A percentile compares a stretch with the other conserved stretches of the same genome.
phyloP scores from a whole-genome alignment of 441 rosid genomes.

The Syzygium malaccense region DNA sequence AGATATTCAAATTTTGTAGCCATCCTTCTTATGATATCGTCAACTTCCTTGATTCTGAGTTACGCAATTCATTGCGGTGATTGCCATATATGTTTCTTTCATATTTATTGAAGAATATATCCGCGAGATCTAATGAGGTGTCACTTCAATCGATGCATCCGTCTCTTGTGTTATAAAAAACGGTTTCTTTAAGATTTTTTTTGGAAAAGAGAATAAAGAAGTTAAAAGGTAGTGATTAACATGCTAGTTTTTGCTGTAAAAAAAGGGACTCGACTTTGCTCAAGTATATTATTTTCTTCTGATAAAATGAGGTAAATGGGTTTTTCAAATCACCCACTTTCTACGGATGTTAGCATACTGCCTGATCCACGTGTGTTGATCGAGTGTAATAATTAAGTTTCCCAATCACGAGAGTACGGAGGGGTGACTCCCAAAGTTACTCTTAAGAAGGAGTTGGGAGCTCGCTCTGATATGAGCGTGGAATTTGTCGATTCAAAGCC shows the following conservation, averaged over 20 bases:
- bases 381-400: not conserved
- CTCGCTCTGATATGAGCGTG: not conserved
- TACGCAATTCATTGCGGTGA: not conserved
- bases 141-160: not conserved
- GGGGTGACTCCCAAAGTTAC: not conserved
- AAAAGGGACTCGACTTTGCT: not conserved
- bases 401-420: not conserved
- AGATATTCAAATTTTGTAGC: not conserved
- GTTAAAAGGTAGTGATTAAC: not conserved
- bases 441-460: not conserved
- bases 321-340: not conserved
- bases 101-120: not conserved
- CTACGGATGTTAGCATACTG: not conserved
- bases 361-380: fast-evolving
- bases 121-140: not conserved
- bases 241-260: not conserved
- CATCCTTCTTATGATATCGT: no score
- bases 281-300: not conserved
- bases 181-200: not conserved
- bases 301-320: not conserved
- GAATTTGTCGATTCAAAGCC: not conserved
- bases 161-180: not conserved
- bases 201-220: not conserved
- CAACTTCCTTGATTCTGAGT: not conserved
- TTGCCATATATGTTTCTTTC: not conserved